Evolutionary conservation across 179 eudicot genomes (phyloP), one percentile per base, ranked within the genome.

Genomic region (Gypsophila paniculata): DNA sequence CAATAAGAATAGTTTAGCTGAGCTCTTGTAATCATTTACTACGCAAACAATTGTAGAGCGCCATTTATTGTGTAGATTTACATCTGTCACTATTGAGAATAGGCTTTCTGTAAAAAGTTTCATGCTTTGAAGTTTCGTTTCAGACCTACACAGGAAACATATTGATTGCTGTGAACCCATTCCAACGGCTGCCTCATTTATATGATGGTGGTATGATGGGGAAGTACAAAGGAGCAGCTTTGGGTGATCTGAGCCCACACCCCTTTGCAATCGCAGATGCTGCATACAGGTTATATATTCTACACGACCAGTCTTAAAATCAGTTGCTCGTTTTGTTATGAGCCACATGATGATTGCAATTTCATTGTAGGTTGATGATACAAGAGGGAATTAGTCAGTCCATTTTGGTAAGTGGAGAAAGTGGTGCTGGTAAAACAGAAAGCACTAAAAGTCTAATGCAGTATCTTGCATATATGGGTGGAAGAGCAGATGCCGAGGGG

Each of bases 361-460:
- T 75, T 51, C 42, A 69, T 53, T 82, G 79, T 90, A 93, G 98
- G 82, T 84, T 89, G 76, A 91, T 93, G 97, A 74, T 88, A 52
- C 83, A 85, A 76, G 96, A 91, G 75, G 90, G 90, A 73, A 79
- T 88, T 78, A 93, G 96, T 81, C 98, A 93, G 75, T 61, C 98
- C 53, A 89, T 93, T 72, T 82, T 93, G 85, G 98, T 93, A 44
- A 93, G 98, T 80, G 98, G 98, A 62, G 98, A 93, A 84, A 93
- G 98, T 81, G 98, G 98, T 69, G 96, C 98, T 69, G 98, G 98
- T 67, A 93, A 93, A 82, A 93, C 98, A 25, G 98, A 93, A 79
- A 84, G 89, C 83, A 93, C 98, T 59, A 93, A 93, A 78, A 84
- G 85, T 86, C 98, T 93, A 75, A 93, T 93, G 98, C 85, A 77